Evolutionary conservation across 441 rosid genomes (phyloP).

Genomic region (Euphorbia corollata): DNA sequence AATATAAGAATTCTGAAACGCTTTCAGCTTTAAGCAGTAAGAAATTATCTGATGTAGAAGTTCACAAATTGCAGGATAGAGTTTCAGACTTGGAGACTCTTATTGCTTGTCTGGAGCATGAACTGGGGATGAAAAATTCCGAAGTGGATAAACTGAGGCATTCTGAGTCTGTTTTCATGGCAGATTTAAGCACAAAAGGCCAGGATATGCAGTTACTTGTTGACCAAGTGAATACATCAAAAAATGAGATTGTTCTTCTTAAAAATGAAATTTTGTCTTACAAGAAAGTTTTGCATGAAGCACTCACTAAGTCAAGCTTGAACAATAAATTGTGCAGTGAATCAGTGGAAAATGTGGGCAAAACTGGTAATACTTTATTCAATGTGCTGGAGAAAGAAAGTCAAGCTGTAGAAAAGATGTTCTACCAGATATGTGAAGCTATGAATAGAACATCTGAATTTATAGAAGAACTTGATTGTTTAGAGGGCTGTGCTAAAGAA

Average conservation of each 20-base stretch:
- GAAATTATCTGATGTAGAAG: conserved; percentile 29
- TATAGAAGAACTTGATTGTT: conserved; percentile 41
- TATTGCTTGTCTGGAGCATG: conserved; percentile 44
- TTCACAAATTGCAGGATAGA: conserved; percentile 39
- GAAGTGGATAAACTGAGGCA: conserved; percentile 43
- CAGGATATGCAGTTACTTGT: conserved; percentile 38
- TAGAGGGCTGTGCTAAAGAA: conserved; percentile 46
- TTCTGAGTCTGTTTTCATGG: conserved; percentile 36
- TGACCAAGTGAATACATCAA: conserved; percentile 29
- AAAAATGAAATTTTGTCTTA: conserved; percentile 26
- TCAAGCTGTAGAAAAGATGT: conserved; percentile 36
- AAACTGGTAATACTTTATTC: conserved; percentile 25
- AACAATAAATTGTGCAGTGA: conserved; percentile 32
- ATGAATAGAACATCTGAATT: conserved; percentile 37
- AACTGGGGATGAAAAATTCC: conserved; percentile 40
- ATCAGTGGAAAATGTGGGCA: conserved; percentile 29
- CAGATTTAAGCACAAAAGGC: conserved; percentile 39
- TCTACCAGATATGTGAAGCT: conserved; percentile 41
- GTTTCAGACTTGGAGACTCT: conserved; percentile 43
- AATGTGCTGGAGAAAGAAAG: conserved; percentile 33
- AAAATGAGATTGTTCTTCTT: conserved; percentile 39
- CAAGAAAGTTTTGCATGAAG: conserved; percentile 28
- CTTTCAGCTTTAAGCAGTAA: conserved; percentile 31
- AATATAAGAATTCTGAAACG: conserved; percentile 38
- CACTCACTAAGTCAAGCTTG: conserved; percentile 29